Evolutionary conservation across 2,329 filamentous ascomycete genomes (phyloP).

Genomic region (Penicillium sp.): DNA sequence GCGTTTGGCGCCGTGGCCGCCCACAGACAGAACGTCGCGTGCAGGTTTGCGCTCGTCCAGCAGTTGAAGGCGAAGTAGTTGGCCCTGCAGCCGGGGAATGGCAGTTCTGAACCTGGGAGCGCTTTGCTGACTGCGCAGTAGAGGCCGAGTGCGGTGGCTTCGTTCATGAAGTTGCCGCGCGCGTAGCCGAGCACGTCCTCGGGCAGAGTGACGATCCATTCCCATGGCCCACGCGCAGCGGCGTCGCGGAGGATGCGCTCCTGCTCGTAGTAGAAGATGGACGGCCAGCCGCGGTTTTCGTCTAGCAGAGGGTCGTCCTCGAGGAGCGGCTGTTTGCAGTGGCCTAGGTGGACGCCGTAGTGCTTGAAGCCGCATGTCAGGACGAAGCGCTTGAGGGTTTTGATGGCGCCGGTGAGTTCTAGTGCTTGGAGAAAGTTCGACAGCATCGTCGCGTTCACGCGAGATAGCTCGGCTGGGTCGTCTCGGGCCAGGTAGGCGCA

Average conservation of each 20-base stretch:
- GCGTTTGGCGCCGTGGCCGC: slow-evolving; percentile 18
- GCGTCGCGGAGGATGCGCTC: slow-evolving; percentile 41
- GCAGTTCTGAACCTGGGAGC: slow-evolving; percentile 26
- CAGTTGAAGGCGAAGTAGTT: slow-evolving; percentile 33
- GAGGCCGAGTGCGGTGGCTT: slow-evolving; percentile 37
- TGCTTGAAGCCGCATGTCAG: slow-evolving; percentile 51
- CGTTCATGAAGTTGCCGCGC: slow-evolving; percentile 39
- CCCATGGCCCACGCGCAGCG: slow-evolving; percentile 28
- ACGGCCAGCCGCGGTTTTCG: slow-evolving; percentile 26
- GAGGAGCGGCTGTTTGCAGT: slow-evolving; percentile 45
- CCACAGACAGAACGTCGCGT: slow-evolving; percentile 37
- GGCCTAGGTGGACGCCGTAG: slow-evolving; percentile 52
- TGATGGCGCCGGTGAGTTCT: slow-evolving; percentile 38
- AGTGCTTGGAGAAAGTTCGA: slow-evolving; percentile 48
- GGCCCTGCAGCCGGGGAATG: slow-evolving; percentile 31
- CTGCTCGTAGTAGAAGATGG: slow-evolving; percentile 53
- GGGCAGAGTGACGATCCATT: slow-evolving; percentile 44
- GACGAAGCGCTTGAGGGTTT: slow-evolving; percentile 46
- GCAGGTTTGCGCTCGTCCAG: slow-evolving; percentile 29
- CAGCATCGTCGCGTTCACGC: slow-evolving; percentile 43
- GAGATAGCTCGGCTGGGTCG: slow-evolving; percentile 31
- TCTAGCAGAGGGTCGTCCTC: slow-evolving; percentile 47
- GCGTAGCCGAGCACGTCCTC: slow-evolving; percentile 46
- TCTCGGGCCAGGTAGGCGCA: slow-evolving; percentile 40
- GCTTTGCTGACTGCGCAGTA: slow-evolving; percentile 32